Evolutionary conservation across 2,329 filamentous ascomycete genomes (phyloP).

Genomic region (Fusarium palustre): DNA sequence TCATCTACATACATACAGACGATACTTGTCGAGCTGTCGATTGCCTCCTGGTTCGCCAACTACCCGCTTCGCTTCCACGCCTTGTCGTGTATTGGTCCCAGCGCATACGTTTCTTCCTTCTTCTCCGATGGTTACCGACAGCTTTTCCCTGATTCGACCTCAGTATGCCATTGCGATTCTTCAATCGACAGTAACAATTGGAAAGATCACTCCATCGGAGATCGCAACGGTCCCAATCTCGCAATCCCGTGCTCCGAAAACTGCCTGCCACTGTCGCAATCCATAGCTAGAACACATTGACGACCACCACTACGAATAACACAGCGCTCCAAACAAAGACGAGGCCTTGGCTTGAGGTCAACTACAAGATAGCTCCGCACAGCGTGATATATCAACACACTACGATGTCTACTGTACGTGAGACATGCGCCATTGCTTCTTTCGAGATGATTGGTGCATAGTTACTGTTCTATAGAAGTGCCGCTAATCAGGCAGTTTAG

Average conservation of each 20-base stretch:
- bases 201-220: conserved; percentile 23
- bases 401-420: conserved; percentile 51
- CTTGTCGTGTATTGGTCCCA: conserved; percentile 37
- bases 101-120: conserved; percentile 38
- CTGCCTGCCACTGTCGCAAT: conserved; percentile 19
- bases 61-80: conserved; percentile 27
- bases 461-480: background rate
- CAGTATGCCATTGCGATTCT: conserved; percentile 40
- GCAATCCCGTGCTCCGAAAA: conserved; percentile 4
- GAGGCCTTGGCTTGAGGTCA: conserved; percentile 30
- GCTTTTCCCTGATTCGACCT: conserved; percentile 23
- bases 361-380: conserved; percentile 40
- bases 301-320: conserved; percentile 23
- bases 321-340: conserved; percentile 34
- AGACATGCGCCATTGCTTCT: background rate
- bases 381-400: conserved; percentile 14
- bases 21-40: conserved; percentile 21
- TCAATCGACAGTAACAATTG: conserved; percentile 27
- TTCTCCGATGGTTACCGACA: conserved; percentile 46
- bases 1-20: conserved; percentile 20
- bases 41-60: conserved; percentile 23
- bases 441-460: conserved; percentile 1
- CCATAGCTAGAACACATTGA: conserved; percentile 37
- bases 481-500: conserved; percentile 39
- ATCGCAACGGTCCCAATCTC: background rate